A percentile compares a stretch with the other conserved stretches of the same genome.
Evolutionary conservation across 306 rosid genomes (phyloP).

Genomic region (Lathyrus tuberosus): DNA sequence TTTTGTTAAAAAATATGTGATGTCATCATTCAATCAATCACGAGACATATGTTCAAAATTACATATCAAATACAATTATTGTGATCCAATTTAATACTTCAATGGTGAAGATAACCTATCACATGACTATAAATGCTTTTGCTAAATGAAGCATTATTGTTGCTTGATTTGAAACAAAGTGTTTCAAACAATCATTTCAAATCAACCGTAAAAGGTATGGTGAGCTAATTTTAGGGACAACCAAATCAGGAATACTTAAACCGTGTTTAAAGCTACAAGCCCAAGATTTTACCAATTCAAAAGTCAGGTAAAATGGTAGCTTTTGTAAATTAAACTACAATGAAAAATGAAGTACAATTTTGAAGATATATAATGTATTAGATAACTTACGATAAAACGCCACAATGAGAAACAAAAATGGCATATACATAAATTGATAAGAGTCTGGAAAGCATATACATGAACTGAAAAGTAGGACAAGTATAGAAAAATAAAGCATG

Average conservation of each 20-base stretch:
- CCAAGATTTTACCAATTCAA: slow-evolving; percentile 17
- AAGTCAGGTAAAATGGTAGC: slow-evolving; percentile 16
- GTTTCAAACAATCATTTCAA: too few relatives aligned
- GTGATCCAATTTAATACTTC: slow-evolving; percentile 9
- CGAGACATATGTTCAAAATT: slow-evolving; percentile 6
- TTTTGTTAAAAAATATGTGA: slow-evolving; percentile 1
- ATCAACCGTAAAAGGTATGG: not conserved
- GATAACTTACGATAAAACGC: slow-evolving; percentile 14
- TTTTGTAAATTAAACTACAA: slow-evolving; percentile 16
- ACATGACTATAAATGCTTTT: too few relatives aligned
- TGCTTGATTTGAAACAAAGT: too few relatives aligned
- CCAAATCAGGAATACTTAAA: slow-evolving; percentile 9
- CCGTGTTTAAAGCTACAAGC: slow-evolving; percentile 29
- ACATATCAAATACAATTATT: slow-evolving; percentile 23
- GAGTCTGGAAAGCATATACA: not conserved
- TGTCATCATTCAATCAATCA: not conserved
- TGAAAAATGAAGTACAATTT: slow-evolving; percentile 13
- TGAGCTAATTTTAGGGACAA: slow-evolving; percentile 21
- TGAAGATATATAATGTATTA: slow-evolving; percentile 21
- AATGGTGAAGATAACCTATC: not conserved
- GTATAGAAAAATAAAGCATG: slow-evolving; percentile 13
- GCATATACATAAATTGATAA: not conserved
- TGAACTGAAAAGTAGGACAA: slow-evolving; percentile 15
- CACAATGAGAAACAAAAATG: slow-evolving; percentile 14
- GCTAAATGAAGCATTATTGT: too few relatives aligned